phyloP scores from a whole-genome alignment of 192 early-diverging fungal species.

The Coemansia nantahalensis region DNA sequence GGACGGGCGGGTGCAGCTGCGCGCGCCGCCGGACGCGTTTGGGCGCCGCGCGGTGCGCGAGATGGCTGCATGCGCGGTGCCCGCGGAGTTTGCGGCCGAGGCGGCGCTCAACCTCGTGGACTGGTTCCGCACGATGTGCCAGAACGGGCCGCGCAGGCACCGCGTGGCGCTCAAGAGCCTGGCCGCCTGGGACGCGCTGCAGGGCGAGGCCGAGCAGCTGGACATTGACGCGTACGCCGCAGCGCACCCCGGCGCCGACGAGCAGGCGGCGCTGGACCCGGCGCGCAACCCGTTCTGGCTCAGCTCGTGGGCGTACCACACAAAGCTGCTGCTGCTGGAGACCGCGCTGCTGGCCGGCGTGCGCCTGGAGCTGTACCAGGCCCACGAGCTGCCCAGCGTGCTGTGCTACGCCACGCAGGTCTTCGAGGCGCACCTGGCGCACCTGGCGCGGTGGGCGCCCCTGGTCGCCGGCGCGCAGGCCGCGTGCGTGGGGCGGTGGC shows the following conservation, averaged over 20 bases:
- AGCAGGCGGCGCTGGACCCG: slow-evolving; percentile 7
- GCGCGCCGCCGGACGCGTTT: slow-evolving; percentile 16
- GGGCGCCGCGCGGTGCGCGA: slow-evolving; percentile 23
- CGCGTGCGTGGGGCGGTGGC: slow-evolving; percentile 21
- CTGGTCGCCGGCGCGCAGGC: neutral
- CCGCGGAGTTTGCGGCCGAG: slow-evolving; percentile 15
- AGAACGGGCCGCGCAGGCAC: slow-evolving; percentile 38
- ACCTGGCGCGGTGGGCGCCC: slow-evolving; percentile 17
- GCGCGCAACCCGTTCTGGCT: slow-evolving; percentile 29
- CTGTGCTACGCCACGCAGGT: slow-evolving; percentile 31
- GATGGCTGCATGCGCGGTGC: slow-evolving; percentile 1
- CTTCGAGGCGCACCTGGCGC: slow-evolving; percentile 27
- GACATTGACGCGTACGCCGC: slow-evolving; percentile 21
- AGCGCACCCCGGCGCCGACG: slow-evolving; percentile 1
- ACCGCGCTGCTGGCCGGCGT: slow-evolving; percentile 19
- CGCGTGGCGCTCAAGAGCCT: slow-evolving; percentile 32
- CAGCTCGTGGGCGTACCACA: slow-evolving; percentile 51
- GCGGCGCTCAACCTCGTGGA: slow-evolving; percentile 23
- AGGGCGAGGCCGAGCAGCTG: slow-evolving; percentile 40
- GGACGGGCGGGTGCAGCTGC: slow-evolving; percentile 11
- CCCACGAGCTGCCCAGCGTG: slow-evolving; percentile 30
- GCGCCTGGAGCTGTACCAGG: slow-evolving; percentile 28
- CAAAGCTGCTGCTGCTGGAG: slow-evolving; percentile 38
- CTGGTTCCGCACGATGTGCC: slow-evolving; percentile 39
- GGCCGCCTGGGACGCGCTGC: slow-evolving; percentile 37